These are phyloP conservation scores for Fusarium annulatum DNA, from an alignment of 2,329 filamentous ascomycete species.

Conservation along the genomic window DNA sequence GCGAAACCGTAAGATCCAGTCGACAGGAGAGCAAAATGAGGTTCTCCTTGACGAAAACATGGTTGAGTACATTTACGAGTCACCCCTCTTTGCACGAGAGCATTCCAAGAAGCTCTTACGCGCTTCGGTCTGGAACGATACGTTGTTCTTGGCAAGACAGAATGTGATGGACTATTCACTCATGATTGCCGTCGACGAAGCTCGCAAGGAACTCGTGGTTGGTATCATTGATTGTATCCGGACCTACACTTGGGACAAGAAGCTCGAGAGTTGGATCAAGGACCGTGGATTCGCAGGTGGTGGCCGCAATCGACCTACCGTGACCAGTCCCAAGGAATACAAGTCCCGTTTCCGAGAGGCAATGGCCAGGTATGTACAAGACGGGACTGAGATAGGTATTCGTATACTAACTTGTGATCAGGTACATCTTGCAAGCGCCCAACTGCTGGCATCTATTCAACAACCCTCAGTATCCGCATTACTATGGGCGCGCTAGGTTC, in stretches of 20 bases:
- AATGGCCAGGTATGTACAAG: constrained; percentile 82
- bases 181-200: constrained; percentile 97
- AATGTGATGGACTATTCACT: constrained; percentile 99
- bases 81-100: constrained; percentile 92
- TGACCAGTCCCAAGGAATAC: constrained; percentile 97
- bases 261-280: constrained; percentile 99
- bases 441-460: constrained; percentile 81
- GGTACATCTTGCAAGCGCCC: constrained; percentile 79
- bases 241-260: constrained; percentile 99
- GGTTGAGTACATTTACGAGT: constrained; percentile 99
- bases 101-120: constrained; percentile 94
- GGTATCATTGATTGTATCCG: constrained; percentile 99
- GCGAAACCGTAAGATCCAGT: constrained; percentile 97
- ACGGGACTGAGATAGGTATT: background rate
- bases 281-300: constrained; percentile 86
- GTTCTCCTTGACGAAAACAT: constrained; percentile 98
- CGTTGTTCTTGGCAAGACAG: constrained; percentile 90
- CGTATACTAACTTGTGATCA: constrained; percentile 41
- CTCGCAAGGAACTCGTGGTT: constrained; percentile 89
- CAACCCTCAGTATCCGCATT: constrained; percentile 53
- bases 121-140: constrained; percentile 97
- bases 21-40: constrained; percentile 94
- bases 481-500: constrained; percentile 53
- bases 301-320: constrained; percentile 86
- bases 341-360: constrained; percentile 95